These are phyloP conservation scores for Curvularia eragrostidis DNA, from an alignment of 2,329 filamentous ascomycete genomes.

Conservation along the genomic window DNA sequence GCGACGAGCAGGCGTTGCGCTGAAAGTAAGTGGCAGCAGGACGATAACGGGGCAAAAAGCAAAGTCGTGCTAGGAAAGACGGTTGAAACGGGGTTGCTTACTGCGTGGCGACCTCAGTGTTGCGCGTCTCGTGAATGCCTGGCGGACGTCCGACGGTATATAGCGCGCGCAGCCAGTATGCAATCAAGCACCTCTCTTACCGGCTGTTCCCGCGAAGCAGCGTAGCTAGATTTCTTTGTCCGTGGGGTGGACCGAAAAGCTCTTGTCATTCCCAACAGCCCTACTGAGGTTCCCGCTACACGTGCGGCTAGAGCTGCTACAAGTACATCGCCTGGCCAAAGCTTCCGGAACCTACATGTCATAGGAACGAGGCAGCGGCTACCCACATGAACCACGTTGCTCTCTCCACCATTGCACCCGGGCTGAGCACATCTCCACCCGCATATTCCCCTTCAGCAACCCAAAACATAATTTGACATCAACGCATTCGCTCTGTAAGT, in stretches of 20 bases:
- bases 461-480: background rate
- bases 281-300: conserved; percentile 3
- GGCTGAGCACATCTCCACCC: conserved; percentile 13
- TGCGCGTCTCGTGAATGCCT: conserved; percentile 46
- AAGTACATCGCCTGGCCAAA: conserved; percentile 29
- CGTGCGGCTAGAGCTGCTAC: conserved; percentile 20
- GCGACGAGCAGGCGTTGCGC: conserved; percentile 2
- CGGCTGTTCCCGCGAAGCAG: conserved; percentile 9
- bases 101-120: conserved; percentile 27
- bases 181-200: conserved; percentile 18
- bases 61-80: conserved; percentile 4
- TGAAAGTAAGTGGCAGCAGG: conserved; percentile 2
- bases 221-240: background rate
- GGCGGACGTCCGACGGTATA: conserved; percentile 22
- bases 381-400: conserved; percentile 34
- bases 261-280: background rate
- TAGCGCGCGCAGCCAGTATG: conserved; percentile 24
- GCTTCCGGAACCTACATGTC: conserved; percentile 30
- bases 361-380: conserved; percentile 36
- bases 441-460: conserved; percentile 9
- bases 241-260: background rate
- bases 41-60: conserved; percentile 7
- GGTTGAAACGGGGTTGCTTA: conserved; percentile 24
- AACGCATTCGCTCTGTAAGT: conserved; percentile 21
- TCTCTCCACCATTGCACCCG: conserved; percentile 17